These are phyloP conservation scores for Quercus dentata DNA, from an alignment of 306 rosid genomes.

Conservation along the genomic window DNA sequence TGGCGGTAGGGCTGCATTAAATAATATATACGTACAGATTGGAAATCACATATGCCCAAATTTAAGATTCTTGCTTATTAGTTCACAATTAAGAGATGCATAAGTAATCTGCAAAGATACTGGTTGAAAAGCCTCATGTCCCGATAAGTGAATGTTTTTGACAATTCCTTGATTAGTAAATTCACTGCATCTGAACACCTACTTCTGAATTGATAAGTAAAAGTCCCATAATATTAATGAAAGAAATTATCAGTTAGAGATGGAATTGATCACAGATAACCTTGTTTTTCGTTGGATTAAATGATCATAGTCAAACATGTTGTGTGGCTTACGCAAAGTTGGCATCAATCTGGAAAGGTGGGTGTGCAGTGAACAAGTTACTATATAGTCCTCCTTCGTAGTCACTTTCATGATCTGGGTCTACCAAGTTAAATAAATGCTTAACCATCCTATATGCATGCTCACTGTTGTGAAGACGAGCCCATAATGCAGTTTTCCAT, in stretches of 20 bases:
- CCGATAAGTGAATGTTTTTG: too few species aligned
- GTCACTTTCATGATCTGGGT: slow-evolving; percentile 65
- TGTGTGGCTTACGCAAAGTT: slow-evolving; percentile 74
- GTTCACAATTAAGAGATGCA: too few species aligned
- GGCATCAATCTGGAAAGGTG: slow-evolving; percentile 96
- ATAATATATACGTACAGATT: too few species aligned
- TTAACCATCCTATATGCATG: slow-evolving; percentile 88
- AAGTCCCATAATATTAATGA: background rate
- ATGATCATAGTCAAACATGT: background rate
- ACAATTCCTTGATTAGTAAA: too few species aligned
- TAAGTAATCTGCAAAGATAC: too few species aligned
- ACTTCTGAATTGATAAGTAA: background rate
- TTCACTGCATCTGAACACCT: background rate
- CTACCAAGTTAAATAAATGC: slow-evolving; percentile 79
- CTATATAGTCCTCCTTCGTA: slow-evolving; percentile 92
- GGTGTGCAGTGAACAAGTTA: slow-evolving; percentile 86
- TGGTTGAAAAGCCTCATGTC: too few species aligned
- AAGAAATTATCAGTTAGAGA: background rate
- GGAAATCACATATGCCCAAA: too few species aligned
- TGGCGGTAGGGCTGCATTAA: too few species aligned
- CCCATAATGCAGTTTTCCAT: slow-evolving; percentile 86
- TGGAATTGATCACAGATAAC: background rate
- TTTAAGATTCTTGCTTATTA: too few species aligned
- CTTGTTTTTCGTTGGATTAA: background rate
- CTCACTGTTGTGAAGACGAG: slow-evolving; percentile 82